Evolutionary conservation across 2,329 filamentous ascomycete species (phyloP), one percentile per base, ranked within the genome.

Genomic region (Aspergillus nomiae): DNA sequence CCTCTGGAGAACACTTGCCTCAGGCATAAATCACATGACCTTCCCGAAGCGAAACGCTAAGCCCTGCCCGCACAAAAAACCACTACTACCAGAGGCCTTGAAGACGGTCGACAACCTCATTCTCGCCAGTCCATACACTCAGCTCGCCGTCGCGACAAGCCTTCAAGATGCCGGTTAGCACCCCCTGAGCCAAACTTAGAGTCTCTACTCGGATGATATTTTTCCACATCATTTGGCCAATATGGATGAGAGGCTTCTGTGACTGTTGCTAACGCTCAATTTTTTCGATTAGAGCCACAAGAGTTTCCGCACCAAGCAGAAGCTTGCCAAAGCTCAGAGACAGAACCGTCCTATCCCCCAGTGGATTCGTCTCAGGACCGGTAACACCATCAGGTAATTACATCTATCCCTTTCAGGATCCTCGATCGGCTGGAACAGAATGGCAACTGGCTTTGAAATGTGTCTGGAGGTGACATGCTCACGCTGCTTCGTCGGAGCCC

Each of bases 281-380:
- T 43, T 43, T 38, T 38, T 61, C 48, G 30, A 63, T 48, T 83
- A 98, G 94, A 94, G 91, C 90, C 93, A 99, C 88, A 99, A 99
- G 91, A 92, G 94, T 82, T 99, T 99, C 93, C 92, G 94, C 84
- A 97, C 94, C 86, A 99, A 99, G 94, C 91, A 96, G 86, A 99
- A 99, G 95, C 93, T 99, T 87, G 95, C 95, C 82, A 97, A 94
- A 89, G 95, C 95, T 82, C 94, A 98, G 89, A 98, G 97, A 90
- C 94, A 98, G 89, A 99, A 99, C 91, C 91, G 95, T 83, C 95
- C 95, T 77, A 97, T 99, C 83, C 95, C 95, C 74, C 95, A 99
- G 89, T 99, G 95, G 95, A 98, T 99, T 83, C 91, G 95, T 82
- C 90, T 99, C 80, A 91, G 94, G 83, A 98, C 95, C 78, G 91